Evolutionary conservation across 768 basidiomycete genomes (phyloP).

Genomic region (Daedaleopsis nitida): DNA sequence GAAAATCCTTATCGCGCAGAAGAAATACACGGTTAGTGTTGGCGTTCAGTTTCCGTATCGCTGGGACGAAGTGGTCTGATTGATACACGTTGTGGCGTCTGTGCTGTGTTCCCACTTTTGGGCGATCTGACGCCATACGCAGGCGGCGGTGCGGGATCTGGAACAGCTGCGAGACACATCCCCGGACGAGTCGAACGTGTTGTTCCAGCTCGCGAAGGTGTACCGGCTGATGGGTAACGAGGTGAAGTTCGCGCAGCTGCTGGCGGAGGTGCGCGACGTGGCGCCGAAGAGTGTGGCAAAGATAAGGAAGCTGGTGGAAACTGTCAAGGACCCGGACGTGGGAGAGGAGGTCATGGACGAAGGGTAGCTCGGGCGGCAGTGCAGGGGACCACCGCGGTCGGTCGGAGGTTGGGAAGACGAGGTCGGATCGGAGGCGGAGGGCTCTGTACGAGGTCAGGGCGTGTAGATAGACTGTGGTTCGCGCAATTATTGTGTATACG

Average conservation of each 20-base stretch:
- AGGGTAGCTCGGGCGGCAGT: slow-evolving; percentile 42
- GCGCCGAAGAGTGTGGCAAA: slow-evolving; percentile 88
- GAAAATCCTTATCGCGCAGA: slow-evolving; percentile 84
- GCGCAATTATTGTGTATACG: not conserved
- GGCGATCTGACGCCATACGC: slow-evolving; percentile 13
- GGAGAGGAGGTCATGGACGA: slow-evolving; percentile 73
- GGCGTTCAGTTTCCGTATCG: slow-evolving; percentile 17
- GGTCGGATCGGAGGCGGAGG: not conserved
- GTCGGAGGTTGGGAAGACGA: slow-evolving; percentile 12
- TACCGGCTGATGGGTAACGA: slow-evolving; percentile 83
- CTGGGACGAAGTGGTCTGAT: slow-evolving; percentile 67
- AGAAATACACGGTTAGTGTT: slow-evolving; percentile 75
- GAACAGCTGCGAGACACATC: slow-evolving; percentile 78
- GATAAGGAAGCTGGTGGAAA: slow-evolving; percentile 78
- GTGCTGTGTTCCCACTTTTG: slow-evolving; percentile 3
- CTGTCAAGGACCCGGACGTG: slow-evolving; percentile 58
- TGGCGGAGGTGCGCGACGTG: slow-evolving; percentile 90
- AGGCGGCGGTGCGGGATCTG: slow-evolving; percentile 84
- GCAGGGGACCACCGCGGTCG: slow-evolving; percentile 12
- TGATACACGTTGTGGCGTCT: slow-evolving; percentile 20
- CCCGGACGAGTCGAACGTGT: slow-evolving; percentile 95
- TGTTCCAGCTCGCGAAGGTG: slow-evolving; percentile 93
- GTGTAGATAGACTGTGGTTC: not conserved
- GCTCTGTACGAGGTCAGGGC: too few species aligned
- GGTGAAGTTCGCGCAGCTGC: slow-evolving; percentile 77